Percentiles rank a stretch among this genome's conserved stretches.
These are phyloP conservation scores for Geranium incanum DNA, from an alignment of 441 rosid species.

Conservation along the genomic window DNA sequence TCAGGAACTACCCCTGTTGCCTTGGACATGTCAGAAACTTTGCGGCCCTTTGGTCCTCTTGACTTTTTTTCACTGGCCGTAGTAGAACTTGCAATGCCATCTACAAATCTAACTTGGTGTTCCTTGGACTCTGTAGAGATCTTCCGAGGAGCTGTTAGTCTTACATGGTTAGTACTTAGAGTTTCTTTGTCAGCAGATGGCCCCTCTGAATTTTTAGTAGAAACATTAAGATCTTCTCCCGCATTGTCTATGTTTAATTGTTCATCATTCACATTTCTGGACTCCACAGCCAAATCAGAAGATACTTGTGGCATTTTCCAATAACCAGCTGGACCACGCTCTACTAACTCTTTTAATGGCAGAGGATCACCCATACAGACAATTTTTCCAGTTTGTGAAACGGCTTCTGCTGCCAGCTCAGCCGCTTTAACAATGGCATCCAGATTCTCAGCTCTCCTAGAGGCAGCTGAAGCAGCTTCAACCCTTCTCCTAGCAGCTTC, in stretches of 20 bases:
- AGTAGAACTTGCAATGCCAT: slow-evolving; percentile 36
- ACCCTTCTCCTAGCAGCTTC: slow-evolving; percentile 86
- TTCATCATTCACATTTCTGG: slow-evolving; percentile 25
- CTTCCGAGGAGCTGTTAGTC: slow-evolving; percentile 27
- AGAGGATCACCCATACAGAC: slow-evolving; percentile 80
- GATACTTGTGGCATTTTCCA: slow-evolving; percentile 53
- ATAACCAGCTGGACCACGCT: slow-evolving; percentile 64
- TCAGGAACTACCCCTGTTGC: slow-evolving; percentile 37
- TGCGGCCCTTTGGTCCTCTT: slow-evolving; percentile 38
- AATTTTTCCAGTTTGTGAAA: slow-evolving; percentile 86
- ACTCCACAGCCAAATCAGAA: slow-evolving; percentile 30
- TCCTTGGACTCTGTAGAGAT: slow-evolving; percentile 31
- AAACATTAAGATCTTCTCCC: slow-evolving; percentile 24
- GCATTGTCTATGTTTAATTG: slow-evolving; percentile 17
- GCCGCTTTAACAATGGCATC: slow-evolving; percentile 95
- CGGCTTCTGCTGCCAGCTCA: slow-evolving; percentile 90
- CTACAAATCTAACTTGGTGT: slow-evolving; percentile 33
- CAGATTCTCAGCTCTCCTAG: slow-evolving; percentile 88
- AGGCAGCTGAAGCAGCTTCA: slow-evolving; percentile 89
- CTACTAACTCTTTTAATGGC: slow-evolving; percentile 51
- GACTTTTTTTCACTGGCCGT: slow-evolving; percentile 35
- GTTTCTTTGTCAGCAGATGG: slow-evolving; percentile 29
- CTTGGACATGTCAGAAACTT: slow-evolving; percentile 38
- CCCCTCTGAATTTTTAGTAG: slow-evolving; percentile 26
- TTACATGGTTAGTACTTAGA: slow-evolving; percentile 28